These are phyloP conservation scores for Phytophthora tubulina DNA, from an alignment of 352 stramenopile species.

Conservation along the genomic window DNA sequence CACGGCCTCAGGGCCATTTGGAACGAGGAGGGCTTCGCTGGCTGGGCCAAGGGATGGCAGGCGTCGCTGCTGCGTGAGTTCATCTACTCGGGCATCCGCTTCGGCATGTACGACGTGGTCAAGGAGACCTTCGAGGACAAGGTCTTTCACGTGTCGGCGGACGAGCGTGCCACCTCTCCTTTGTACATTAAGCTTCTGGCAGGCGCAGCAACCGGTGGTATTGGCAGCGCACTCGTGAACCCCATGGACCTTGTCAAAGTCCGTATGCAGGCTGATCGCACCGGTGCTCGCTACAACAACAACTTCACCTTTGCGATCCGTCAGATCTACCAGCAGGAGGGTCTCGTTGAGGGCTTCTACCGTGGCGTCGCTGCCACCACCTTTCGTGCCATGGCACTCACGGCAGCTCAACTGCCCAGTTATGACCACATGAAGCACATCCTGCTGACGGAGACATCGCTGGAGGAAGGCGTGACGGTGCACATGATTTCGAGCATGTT, in stretches of 20 bases:
- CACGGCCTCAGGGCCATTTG: constrained; percentile 64
- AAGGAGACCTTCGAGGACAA: constrained; percentile 77
- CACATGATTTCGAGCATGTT: constrained; percentile 82
- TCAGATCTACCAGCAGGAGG: constrained; percentile 71
- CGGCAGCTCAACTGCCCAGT: constrained; percentile 75
- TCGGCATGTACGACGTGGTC: constrained; percentile 81
- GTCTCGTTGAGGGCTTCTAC: constrained; percentile 74
- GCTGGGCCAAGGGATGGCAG: constrained; percentile 67
- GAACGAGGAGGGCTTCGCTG: constrained; percentile 62
- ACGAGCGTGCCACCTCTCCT: constrained; percentile 44
- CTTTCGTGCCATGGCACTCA: constrained; percentile 78
- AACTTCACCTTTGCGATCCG: constrained; percentile 67
- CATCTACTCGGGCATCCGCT: constrained; percentile 81
- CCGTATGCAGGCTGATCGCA: constrained; percentile 80
- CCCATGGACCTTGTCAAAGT: constrained; percentile 85
- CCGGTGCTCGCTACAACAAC: constrained; percentile 67
- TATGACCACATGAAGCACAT: constrained; percentile 86
- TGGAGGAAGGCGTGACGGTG: constrained; percentile 67
- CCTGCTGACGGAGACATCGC: constrained; percentile 55
- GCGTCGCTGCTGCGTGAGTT: constrained; percentile 74
- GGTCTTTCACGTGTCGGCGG: constrained; percentile 50
- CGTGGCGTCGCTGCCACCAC: constrained; percentile 76
- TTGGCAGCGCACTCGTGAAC: constrained; percentile 79
- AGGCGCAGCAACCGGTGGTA: constrained; percentile 63
- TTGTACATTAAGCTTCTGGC: constrained; percentile 78